Base-by-base conservation (phyloP, 169 alveolate species). In the Plasmodium gallinaceum region DNA sequence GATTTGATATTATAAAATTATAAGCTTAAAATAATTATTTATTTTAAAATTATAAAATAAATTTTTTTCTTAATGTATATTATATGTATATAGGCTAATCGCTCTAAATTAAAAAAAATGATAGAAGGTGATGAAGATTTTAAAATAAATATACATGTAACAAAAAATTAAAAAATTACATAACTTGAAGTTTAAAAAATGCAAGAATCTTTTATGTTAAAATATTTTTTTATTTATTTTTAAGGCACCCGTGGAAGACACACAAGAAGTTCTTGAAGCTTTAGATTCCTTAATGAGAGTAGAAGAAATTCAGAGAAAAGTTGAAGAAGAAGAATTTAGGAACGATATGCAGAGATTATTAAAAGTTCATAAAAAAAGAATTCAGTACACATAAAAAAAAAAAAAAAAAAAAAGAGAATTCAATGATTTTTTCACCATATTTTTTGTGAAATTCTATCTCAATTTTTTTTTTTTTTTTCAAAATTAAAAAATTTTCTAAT, bases 211-310 rank as follows among this genome's bases (percentile, higher is more conserved):
- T 83, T n/a, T 69, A 92, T 48, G 16, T 39, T 10, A 62, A 39
- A 54, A 7, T 18, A 37, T 68, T 66, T 26, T 72, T 60, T 43
- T 60, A 24, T 73, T 80, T 42, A 37, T 22, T 16, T 26, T 51
- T 22, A 72, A 85, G 88, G 86, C 88, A 12, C 86, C 88, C 8
- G 86, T 85, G 18, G 88, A 72, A 42, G 74, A 70, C 16, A 70
- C 88, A 62, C 70, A 68, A 42, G 87, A 73, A 57, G 75, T 66
- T 37, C 46, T 51, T 42, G 74, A 61, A 8, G 39, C 69, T 48
- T 43, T 73, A 85, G 96, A 94, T 62, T 94, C 95, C 46, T 66
- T 94, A 43, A 94, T 92, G 95, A 80, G 92, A 94, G 89, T 94
- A 89, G 96, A 94, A 42, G 93, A 92, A 62, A 94, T 92, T 14